Evolutionary conservation across 2,329 filamentous ascomycete species (phyloP).

Genomic region (Cladophialophora bantiana): DNA sequence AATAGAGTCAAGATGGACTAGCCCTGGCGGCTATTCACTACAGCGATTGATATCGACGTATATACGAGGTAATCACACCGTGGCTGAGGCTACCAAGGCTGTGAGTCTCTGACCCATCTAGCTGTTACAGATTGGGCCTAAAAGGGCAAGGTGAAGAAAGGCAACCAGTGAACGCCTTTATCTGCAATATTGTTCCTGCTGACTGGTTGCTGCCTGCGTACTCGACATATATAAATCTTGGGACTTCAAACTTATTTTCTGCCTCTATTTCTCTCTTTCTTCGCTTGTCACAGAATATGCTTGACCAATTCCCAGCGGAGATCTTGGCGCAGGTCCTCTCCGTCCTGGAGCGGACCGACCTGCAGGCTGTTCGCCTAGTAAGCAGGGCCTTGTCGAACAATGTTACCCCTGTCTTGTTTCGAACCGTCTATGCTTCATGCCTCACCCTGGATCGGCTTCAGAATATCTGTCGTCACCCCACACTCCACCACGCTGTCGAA

Average conservation of each 20-base stretch:
- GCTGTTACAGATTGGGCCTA: neutral
- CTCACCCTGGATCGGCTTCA: slow-evolving; percentile 21
- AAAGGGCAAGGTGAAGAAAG: neutral
- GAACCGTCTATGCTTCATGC: slow-evolving; percentile 15
- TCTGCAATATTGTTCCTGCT: neutral
- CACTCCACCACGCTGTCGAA: slow-evolving; percentile 4
- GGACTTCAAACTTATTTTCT: neutral
- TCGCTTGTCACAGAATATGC: slow-evolving; percentile 10
- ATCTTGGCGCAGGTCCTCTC: slow-evolving; percentile 17
- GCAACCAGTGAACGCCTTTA: neutral
- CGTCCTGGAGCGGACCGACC: slow-evolving; percentile 5
- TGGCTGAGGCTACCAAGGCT: too few species aligned
- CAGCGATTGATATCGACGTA: too few species aligned
- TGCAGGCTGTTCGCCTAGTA: slow-evolving; percentile 16
- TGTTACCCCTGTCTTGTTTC: slow-evolving; percentile 18
- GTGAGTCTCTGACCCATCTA: too few species aligned
- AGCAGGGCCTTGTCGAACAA: slow-evolving; percentile 1
- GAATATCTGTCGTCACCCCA: slow-evolving; percentile 9
- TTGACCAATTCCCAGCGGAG: slow-evolving; percentile 20
- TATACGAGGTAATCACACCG: too few species aligned
- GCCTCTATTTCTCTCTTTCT: neutral
- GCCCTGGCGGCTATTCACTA: too few species aligned
- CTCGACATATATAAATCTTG: neutral
- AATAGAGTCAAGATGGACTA: too few species aligned
- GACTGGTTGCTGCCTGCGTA: neutral